Evolutionary conservation across 495 filamentous ascomycete genomes (phyloP).

Genomic region (Penicillium antarcticum): DNA sequence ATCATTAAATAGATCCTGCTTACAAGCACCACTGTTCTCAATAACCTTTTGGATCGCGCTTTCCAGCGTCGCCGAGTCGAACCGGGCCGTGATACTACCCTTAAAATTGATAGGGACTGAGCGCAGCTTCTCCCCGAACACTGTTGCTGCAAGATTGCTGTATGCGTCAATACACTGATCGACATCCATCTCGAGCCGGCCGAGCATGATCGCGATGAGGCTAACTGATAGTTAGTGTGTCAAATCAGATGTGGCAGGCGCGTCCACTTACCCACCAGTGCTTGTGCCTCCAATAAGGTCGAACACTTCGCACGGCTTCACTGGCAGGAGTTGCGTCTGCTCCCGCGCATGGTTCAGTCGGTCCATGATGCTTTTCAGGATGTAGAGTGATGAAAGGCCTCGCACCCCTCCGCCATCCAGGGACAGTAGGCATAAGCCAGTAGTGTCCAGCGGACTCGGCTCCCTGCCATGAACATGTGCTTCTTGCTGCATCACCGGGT

Average conservation of each 20-base stretch:
- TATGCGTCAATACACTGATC: conserved; percentile 48
- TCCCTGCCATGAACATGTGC: background rate
- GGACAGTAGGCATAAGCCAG: conserved; percentile 28
- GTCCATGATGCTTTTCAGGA: conserved; percentile 49
- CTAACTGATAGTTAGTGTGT: conserved; percentile 11
- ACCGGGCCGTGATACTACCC: conserved; percentile 25
- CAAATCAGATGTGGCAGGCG: background rate
- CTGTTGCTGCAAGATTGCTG: conserved; percentile 24
- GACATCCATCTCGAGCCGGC: conserved; percentile 43
- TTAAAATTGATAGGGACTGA: conserved; percentile 27
- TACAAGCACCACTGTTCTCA: conserved; percentile 26
- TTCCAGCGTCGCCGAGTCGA: conserved; percentile 39
- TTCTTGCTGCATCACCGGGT: too few species aligned
- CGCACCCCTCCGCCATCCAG: conserved; percentile 57
- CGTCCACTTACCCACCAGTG: conserved; percentile 37
- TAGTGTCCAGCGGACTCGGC: conserved; percentile 4
- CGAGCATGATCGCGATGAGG: conserved; percentile 39
- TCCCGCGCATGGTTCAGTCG: conserved; percentile 18
- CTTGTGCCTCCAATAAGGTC: conserved; percentile 41
- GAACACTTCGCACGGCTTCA: conserved; percentile 49
- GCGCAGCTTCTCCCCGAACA: conserved; percentile 35
- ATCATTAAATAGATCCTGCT: conserved; percentile 23
- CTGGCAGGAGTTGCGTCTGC: conserved; percentile 13
- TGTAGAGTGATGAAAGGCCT: conserved; percentile 48
- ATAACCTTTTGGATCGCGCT: conserved; percentile 37